Percentiles rank a stretch among this genome's conserved stretches.
Conservation (phyloP, 2,329 filamentous ascomycete species). For the Gliomastix tumulicola region DNA sequence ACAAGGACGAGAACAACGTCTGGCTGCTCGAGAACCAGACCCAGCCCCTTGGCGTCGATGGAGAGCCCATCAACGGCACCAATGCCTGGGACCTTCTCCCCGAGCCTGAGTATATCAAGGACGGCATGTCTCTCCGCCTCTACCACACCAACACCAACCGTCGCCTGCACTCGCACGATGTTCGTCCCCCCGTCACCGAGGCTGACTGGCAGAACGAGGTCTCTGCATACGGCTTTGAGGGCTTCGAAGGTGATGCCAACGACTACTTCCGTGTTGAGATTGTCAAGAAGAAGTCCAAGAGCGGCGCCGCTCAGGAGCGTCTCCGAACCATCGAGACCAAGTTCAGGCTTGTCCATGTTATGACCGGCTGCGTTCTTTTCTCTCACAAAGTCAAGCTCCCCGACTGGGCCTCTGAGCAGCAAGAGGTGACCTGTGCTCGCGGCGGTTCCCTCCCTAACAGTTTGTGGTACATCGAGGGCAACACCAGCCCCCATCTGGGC, state of each 20-base stretch:
- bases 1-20: slow-evolving; percentile 98
- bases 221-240: slow-evolving; percentile 94
- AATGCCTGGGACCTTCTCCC: slow-evolving; percentile 72
- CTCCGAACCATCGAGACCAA: slow-evolving; percentile 93
- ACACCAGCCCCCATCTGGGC: slow-evolving; percentile 73
- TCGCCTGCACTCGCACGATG: slow-evolving; percentile 92
- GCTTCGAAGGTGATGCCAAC: slow-evolving; percentile 94
- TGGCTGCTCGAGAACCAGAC: slow-evolving; percentile 96
- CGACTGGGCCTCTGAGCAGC: slow-evolving; percentile 95
- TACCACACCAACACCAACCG: slow-evolving; percentile 81
- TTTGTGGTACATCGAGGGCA: slow-evolving; percentile 92
- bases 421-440: slow-evolving; percentile 96
- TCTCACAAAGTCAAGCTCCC: slow-evolving; percentile 99
- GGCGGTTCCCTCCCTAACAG: slow-evolving; percentile 92
- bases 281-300: slow-evolving; percentile 79
- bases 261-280: slow-evolving; percentile 95
- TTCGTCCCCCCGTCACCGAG: slow-evolving; percentile 79
- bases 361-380: slow-evolving; percentile 95
- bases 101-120: slow-evolving; percentile 62
- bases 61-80: slow-evolving; percentile 72
- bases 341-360: slow-evolving; percentile 89
- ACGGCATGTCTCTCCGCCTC: slow-evolving; percentile 74
- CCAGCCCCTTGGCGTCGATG: slow-evolving; percentile 72
- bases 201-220: slow-evolving; percentile 94
- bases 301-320: slow-evolving; percentile 71